A percentile compares a stretch with the other conserved stretches of the same genome.
These are phyloP conservation scores for Amborella trichopoda DNA, from an alignment of 164 flowering plant species.

Conservation along the genomic window DNA sequence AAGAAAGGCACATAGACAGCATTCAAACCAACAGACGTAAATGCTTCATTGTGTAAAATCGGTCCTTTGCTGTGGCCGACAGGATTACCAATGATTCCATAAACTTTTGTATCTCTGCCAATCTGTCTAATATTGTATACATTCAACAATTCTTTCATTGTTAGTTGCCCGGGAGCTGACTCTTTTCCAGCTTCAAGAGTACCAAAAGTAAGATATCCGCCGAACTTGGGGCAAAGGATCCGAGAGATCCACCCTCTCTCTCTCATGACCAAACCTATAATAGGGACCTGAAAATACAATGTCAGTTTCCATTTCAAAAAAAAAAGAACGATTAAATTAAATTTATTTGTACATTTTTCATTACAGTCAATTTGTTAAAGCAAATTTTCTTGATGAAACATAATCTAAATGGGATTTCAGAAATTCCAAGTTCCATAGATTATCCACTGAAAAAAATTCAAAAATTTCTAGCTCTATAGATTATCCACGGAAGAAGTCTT, in stretches of 20 bases:
- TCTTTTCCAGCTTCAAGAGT: slow-evolving; percentile 57
- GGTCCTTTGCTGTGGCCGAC: slow-evolving; percentile 93
- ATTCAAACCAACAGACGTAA: slow-evolving; percentile 62
- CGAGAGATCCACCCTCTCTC: slow-evolving; percentile 87
- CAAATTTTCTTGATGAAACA: too few relatives aligned
- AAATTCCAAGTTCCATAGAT: too few relatives aligned
- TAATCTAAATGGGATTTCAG: too few relatives aligned
- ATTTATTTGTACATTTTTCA: not conserved
- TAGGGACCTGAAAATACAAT: slow-evolving; percentile 77
- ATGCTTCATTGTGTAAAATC: slow-evolving; percentile 56
- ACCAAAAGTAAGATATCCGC: slow-evolving; percentile 93
- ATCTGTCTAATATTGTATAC: slow-evolving; percentile 63
- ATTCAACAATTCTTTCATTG: slow-evolving; percentile 54
- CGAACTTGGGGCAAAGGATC: slow-evolving; percentile 81
- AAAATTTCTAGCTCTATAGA: too few relatives aligned
- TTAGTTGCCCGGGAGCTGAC: slow-evolving; percentile 97
- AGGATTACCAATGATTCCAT: slow-evolving; percentile 92
- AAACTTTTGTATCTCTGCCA: slow-evolving; percentile 71
- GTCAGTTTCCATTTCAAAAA: too few relatives aligned
- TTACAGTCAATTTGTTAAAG: not conserved
- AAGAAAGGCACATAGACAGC: slow-evolving; percentile 74
- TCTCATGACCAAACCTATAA: slow-evolving; percentile 85
- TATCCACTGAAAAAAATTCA: too few relatives aligned
- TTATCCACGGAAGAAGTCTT: too few relatives aligned
- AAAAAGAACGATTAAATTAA: not conserved